Base-by-base conservation (phyloP, 352 stramenopile genomes). In the Phytopythium cucurbitacearum region DNA sequence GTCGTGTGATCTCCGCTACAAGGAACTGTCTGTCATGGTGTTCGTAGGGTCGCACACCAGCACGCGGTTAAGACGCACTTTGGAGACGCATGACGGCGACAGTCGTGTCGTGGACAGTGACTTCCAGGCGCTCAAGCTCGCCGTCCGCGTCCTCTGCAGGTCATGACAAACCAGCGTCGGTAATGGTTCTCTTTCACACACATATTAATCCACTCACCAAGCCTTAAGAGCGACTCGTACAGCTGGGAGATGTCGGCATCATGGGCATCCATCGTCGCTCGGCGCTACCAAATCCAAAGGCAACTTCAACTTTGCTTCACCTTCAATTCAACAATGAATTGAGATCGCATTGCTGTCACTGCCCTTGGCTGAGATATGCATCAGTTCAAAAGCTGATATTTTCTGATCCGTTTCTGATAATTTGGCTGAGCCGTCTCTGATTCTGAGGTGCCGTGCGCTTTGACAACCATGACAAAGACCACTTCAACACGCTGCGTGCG, bases 1-100 rank as follows among this genome's bases (percentile, higher is more conserved):
- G 7, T 16, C 47, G 52, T 47, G 39, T 53, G 7, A 57, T 3
- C 28, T 65, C 53, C 37, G 28, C 59, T 65, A 35, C 3, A 12
- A 33, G 6, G 33, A 40, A 16, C 7, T 12, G 41, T 33, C 6
- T 32, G 13, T 28, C 21, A 28, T 28, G 21, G 2, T 28, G 21
- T 28, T 28, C 21, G 21, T 28, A 28, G 21, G 21, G 21, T 28
- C 21, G 21, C 21, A 28, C 21, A 28, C 21, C 43, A 35, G 2
- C 36, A 47, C 36, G 38, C 42, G 43, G 3, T 35, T 47, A 7
- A 48, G 32, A 5, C 47, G 36, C 15, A 52, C 47, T 52, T 41
- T 52, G 47, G 3, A 52, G 11, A 32, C 6, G 37, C 13, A n/a
- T 21, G 5, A 52, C 9, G 35, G 10, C 12, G 11, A 43, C 47